Conservation (phyloP, 441 rosid species). For the Eutrema salsugineum region DNA sequence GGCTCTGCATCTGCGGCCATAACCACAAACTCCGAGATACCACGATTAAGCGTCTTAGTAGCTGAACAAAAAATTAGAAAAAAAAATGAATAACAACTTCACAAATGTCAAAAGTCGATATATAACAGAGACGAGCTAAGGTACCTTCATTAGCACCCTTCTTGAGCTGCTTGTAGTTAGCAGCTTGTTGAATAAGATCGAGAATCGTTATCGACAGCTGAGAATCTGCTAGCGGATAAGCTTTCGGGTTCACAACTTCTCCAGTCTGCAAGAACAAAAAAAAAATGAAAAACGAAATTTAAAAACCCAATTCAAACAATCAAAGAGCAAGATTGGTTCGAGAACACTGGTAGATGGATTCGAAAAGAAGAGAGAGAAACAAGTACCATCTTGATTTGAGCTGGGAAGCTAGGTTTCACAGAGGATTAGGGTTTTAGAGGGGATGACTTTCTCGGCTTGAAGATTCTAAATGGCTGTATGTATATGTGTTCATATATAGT, state of each 20-base stretch:
- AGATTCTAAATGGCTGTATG: not conserved
- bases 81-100: not conserved
- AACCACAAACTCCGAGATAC: conserved; percentile 87
- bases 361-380: not conserved
- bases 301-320: not conserved
- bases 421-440: conserved; percentile 27
- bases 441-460: not conserved
- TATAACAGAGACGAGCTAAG: not conserved
- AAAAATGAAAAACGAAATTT: not conserved
- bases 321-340: not conserved
- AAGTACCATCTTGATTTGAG: conserved; percentile 22
- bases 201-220: conserved; percentile 70
- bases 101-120: not conserved
- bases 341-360: not conserved
- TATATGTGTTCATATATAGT: not conserved
- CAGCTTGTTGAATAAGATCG: conserved; percentile 95
- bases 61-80: conserved; percentile 41
- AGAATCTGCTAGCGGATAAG: conserved; percentile 88
- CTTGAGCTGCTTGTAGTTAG: conserved; percentile 91
- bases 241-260: conserved; percentile 82
- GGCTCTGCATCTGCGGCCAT: conserved; percentile 97
- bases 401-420: conserved; percentile 5
- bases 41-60: conserved; percentile 87
- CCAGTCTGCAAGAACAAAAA: conserved; percentile 48
- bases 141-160: conserved; percentile 96